Evolutionary conservation across 257 asterid genomes (phyloP), one percentile per base, ranked within the genome.

Genomic region (Solanum gandarillasii): DNA sequence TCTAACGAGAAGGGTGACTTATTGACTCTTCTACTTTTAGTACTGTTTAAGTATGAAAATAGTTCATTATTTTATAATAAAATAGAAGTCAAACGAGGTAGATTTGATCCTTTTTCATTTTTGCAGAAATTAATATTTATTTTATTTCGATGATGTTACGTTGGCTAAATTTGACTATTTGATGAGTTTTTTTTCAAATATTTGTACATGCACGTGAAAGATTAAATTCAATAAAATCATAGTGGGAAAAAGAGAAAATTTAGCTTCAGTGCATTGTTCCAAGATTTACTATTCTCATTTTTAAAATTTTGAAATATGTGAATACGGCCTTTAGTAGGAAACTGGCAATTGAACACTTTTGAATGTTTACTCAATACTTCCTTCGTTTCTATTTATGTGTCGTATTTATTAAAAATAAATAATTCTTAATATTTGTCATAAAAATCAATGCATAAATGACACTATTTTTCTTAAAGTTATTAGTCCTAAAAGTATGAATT

Each of bases 171-270:
- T 48, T 48, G 67, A 55, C 65, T 18, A 55, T 18, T 55, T 55
- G 65, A 6, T 55, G n/a, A 55, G 65, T 55, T 18, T 5, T 16
- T 16, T 20, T 55, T 18, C n/a, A 55, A 86, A 72, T 88, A 88
- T 88, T 87, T 90, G 41, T 38, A 20, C 70, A 52, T 90, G 93
- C 93, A 90, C 89, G 93, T 91, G 94, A 88, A 87, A 85, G 87
- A 89, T 90, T 85, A 12, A n/a, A 68, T 52, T 87, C 39, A 90
- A 74, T 90, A 87, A 52, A 52, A 55, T 52, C 41, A 87, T 38
- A 82, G 58, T 89, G 86, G 94, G 92, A 83, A 86, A 88, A 86
- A 81, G 94, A 86, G 81, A 79, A 89, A 87, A 68, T 70, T 38
- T 87, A 31, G 82, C 88, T 86, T 86, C 92, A 88, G 86, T 36